phyloP scores from a whole-genome alignment of 2,329 filamentous ascomycete genomes.

The Pseudocercospora crystallina region DNA sequence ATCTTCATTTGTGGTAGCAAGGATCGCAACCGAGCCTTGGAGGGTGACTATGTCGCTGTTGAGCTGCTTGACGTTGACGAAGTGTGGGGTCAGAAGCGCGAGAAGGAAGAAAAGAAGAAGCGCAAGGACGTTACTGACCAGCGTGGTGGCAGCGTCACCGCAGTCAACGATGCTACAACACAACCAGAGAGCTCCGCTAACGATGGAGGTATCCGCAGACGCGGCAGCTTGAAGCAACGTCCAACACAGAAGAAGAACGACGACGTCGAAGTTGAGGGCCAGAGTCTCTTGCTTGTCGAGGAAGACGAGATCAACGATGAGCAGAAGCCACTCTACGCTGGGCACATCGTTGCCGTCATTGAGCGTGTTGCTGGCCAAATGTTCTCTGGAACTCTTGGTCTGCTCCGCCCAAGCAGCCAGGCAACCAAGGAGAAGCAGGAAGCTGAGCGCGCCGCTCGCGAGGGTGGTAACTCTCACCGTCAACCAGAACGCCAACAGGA shows the following conservation, averaged over 20 bases:
- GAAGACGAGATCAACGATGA: slow-evolving; percentile 99
- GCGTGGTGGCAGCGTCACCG: slow-evolving; percentile 71
- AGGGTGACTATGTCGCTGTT: slow-evolving; percentile 92
- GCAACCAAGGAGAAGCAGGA: slow-evolving; percentile 99
- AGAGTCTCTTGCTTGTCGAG: slow-evolving; percentile 93
- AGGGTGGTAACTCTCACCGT: slow-evolving; percentile 69
- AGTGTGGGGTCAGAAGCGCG: slow-evolving; percentile 97
- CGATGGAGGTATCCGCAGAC: slow-evolving; percentile 85
- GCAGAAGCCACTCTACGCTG: slow-evolving; percentile 94
- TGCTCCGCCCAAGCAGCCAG: slow-evolving; percentile 93
- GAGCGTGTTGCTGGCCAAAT: slow-evolving; percentile 97
- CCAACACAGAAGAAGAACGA: slow-evolving; percentile 99
- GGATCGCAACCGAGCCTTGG: slow-evolving; percentile 92
- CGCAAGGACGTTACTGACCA: slow-evolving; percentile 97
- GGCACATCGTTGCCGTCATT: slow-evolving; percentile 94
- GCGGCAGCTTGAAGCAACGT: slow-evolving; percentile 91
- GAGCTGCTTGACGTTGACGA: slow-evolving; percentile 97
- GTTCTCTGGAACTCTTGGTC: slow-evolving; percentile 92
- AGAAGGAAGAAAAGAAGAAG: slow-evolving; percentile 99
- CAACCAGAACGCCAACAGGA: slow-evolving; percentile 85
- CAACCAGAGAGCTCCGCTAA: slow-evolving; percentile 56
- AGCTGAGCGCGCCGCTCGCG: slow-evolving; percentile 87
- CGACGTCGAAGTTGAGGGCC: slow-evolving; percentile 96
- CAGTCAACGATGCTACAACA: slow-evolving; percentile 59
- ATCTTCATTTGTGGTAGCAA: slow-evolving; percentile 99